Evolutionary conservation across 2,329 filamentous ascomycete genomes (phyloP), one percentile per base, ranked within the genome.

Genomic region (Hymenoscyphus infarciens): DNA sequence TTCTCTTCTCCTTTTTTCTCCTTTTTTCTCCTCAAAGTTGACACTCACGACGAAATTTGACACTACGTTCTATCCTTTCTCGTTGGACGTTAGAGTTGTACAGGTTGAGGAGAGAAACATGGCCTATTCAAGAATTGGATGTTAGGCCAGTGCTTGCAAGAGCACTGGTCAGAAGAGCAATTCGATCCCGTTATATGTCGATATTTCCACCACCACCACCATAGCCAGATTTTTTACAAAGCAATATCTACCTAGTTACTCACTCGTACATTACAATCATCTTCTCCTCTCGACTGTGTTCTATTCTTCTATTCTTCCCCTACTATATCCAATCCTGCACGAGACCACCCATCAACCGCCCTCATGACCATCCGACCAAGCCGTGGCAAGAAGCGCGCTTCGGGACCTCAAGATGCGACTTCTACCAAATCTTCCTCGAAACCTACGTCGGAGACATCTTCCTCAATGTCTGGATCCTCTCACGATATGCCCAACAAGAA

Each of bases 31-130:
- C 76, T 67, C 74, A 84, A 86, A 85, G 81, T 85, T 85, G 77
- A 79, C 73, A 74, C 74, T 81, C 81, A 64, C 78, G 74, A 75
- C 55, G 75, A 80, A 83, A 85, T 85, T 86, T 86, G 84, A 83
- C 83, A 78, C 77, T 75, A 74, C 80, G 79, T 74, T 75, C 42
- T 79, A 75, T 54, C 22, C 67, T 60, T 61, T 66, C 71, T 74
- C 72, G 72, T 78, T 82, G 81, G 79, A 78, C 80, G 79, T 35
- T 75, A 75, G 81, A 79, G 85, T 85, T 88, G 85, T 73, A 72
- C 63, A 62, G 78, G 73, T 77, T 79, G 79, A 80, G 79, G 75
- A 83, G 81, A 82, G 68, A 62, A 73, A 77, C 73, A 64, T 73
- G 73, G 67, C 72, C 63, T 70, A 69, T 71, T 69, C 66, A 75